Evolutionary conservation across 108 stramenopile species (phyloP).

Genomic region (Nannochloropsis gaditana): DNA sequence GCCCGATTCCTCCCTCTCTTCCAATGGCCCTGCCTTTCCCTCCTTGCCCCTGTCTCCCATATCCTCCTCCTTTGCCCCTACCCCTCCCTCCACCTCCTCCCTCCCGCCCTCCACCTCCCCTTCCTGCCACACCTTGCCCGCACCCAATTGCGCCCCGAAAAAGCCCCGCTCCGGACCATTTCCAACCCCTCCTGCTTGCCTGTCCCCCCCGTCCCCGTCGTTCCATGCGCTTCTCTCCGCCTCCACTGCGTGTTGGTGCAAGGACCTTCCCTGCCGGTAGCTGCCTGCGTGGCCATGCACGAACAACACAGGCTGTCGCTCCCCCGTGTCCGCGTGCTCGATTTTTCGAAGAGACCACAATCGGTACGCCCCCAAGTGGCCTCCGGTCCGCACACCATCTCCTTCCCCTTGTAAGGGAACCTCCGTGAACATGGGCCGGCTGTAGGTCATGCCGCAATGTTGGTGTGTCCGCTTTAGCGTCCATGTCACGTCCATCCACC

Average conservation of each 20-base stretch:
- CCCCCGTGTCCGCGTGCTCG: background rate
- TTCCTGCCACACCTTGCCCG: background rate
- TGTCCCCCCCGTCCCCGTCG: background rate
- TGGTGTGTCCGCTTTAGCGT: background rate
- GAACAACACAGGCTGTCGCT: background rate
- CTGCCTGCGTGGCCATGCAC: background rate
- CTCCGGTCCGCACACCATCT: background rate
- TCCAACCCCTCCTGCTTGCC: background rate
- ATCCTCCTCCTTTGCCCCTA: background rate
- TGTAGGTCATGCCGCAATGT: background rate
- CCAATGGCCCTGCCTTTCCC: background rate
- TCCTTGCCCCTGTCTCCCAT: too few relatives aligned
- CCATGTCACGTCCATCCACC: background rate
- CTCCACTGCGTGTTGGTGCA: background rate
- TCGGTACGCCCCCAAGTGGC: background rate
- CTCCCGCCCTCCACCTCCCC: background rate
- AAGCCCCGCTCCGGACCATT: background rate
- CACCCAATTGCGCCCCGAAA: background rate
- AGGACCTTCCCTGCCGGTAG: background rate
- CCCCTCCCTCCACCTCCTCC: background rate
- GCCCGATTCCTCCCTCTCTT: background rate
- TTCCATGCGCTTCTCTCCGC: background rate
- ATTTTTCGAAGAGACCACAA: background rate
- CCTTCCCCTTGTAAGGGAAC: background rate
- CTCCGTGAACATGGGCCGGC: background rate